Percentiles rank a stretch among this genome's conserved stretches.
These are phyloP conservation scores for Sphagnum magellanicum DNA, from an alignment of 228 moss, liverwort and hornwort genomes.

Conservation along the genomic window DNA sequence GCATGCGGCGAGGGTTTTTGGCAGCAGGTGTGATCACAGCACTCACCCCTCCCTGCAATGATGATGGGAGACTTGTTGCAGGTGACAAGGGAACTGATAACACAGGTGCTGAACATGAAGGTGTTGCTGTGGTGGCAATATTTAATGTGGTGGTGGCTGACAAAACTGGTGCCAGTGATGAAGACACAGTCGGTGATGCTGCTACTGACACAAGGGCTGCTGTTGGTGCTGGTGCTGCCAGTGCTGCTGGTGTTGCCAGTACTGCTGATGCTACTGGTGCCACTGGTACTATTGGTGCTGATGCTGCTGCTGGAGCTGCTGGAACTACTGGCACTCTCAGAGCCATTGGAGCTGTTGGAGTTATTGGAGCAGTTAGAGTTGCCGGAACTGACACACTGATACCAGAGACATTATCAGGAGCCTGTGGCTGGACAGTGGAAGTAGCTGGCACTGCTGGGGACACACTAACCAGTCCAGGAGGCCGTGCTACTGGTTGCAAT, in stretches of 20 bases:
- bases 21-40: conserved; percentile 87
- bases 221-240: conserved; percentile 14
- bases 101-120: conserved; percentile 23
- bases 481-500: conserved; percentile 15
- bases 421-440: conserved; percentile 18
- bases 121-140: conserved; percentile 12
- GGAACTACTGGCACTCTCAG: too few species aligned
- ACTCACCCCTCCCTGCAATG: conserved; percentile 64
- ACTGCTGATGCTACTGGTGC: conserved; percentile 14
- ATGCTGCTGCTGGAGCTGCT: too few species aligned
- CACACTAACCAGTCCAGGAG: conserved; percentile 10
- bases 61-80: conserved; percentile 39
- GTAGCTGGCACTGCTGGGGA: conserved; percentile 12
- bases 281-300: conserved; percentile 1
- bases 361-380: background rate
- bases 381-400: conserved; percentile 8
- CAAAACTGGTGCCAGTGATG: conserved; percentile 13
- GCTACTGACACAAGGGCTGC: conserved; percentile 17
- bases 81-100: conserved; percentile 47
- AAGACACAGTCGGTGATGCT: conserved; percentile 16
- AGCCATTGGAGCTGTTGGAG: too few species aligned
- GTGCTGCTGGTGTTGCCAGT: conserved; percentile 9
- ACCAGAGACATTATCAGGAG: conserved; percentile 10
- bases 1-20: conserved; percentile 59
- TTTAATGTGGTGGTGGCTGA: conserved; percentile 12